A percentile compares a stretch with the other conserved stretches of the same genome.
Conservation (phyloP, 768 basidiomycete species). For the Neoboletus subvelutipes region DNA sequence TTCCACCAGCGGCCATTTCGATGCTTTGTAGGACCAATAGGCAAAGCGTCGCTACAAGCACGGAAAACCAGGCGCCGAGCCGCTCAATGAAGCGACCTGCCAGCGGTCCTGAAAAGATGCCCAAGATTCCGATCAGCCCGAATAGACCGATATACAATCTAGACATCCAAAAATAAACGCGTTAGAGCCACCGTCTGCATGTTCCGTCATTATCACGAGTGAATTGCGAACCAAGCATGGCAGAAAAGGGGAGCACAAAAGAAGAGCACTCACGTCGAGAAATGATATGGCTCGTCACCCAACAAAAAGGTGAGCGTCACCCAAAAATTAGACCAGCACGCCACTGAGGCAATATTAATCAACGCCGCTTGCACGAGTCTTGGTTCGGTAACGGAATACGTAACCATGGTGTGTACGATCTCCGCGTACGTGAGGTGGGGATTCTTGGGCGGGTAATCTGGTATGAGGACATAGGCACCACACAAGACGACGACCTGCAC, state of each 20-base stretch:
- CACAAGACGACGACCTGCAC: conserved; percentile 30
- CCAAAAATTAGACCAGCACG: conserved; percentile 38
- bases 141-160: conserved; percentile 44
- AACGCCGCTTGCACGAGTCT: conserved; percentile 37
- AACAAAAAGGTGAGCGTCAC: conserved; percentile 48
- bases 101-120: conserved; percentile 31
- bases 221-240: not conserved
- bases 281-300: conserved; percentile 40
- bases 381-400: conserved; percentile 40
- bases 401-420: conserved; percentile 40
- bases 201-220: not conserved
- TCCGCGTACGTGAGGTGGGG: conserved; percentile 35
- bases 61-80: conserved; percentile 43
- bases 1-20: conserved; percentile 38
- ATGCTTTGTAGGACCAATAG: conserved; percentile 32
- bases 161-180: not conserved
- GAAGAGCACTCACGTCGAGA: conserved; percentile 29
- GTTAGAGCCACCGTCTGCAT: not conserved
- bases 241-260: not conserved
- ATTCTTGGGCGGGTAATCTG: conserved; percentile 43
- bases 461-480: conserved; percentile 34
- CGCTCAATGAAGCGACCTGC: conserved; percentile 29
- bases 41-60: conserved; percentile 35
- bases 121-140: conserved; percentile 46
- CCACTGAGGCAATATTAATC: conserved; percentile 29